Base-by-base conservation (phyloP, 306 rosid genomes). In the Vachellia collinsii region DNA sequence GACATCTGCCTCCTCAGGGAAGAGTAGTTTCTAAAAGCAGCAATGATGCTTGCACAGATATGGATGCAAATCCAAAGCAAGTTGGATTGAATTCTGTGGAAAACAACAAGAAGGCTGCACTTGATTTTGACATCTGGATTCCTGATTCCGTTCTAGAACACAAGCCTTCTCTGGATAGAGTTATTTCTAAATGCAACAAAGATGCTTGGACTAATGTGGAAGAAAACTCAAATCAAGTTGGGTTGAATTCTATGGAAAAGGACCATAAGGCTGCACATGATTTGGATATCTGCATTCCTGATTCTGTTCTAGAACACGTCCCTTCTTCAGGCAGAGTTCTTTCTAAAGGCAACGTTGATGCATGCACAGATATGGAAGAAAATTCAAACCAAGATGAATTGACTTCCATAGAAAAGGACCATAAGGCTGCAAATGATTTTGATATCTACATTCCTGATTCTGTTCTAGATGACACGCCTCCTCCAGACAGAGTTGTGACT, bases 91-190 rank as follows among this genome's bases (percentile, higher is more conserved):
- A 74, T 81, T 84, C 81, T 65, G 29, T 44, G 73, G 81, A 82
- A 74, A 84, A 66, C 34, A 2, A 29, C 34, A 1, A 29, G 34
- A 56, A 77, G 43, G 81, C 79, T 82, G 78, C 83, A 56, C 75
- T 50, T 47, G 84, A 84, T 68, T 71, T 58, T 79, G 77, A 75
- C 39, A 37, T 14, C 10, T 75, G 74, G 50, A 59, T 83, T 79
- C 72, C 92, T 66, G 85, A 75, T 56, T 83, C 87, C 81, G 71
- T 83, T 74, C 73, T 77, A 74, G 80, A 82, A 51, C 80, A 84
- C 78, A 76, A 63, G 12, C 53, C 87, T 75, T 79, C 84, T 22
- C 23, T 16, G 61, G 77, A 82, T 39, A 79, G 58, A 67, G 75
- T 77, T 29, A 77, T 80, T 86, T 74, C 83, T 54, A 86, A 78